Conservation (phyloP, 2,329 filamentous ascomycete genomes). For the Hymenoscyphus fructigenus region DNA sequence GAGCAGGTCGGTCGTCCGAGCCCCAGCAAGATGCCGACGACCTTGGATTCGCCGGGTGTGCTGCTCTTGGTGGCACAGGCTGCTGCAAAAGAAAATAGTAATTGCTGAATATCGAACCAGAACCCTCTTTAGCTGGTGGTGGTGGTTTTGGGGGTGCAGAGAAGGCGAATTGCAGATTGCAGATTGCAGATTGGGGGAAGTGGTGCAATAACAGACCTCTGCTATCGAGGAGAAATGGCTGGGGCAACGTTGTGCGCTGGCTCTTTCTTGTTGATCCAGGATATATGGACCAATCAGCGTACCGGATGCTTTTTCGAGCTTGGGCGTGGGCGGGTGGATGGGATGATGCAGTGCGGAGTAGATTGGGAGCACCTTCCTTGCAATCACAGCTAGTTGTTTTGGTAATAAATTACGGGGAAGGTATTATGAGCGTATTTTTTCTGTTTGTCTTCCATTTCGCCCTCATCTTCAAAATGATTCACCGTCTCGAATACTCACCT, state of each 20-base stretch:
- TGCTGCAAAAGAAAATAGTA: not conserved
- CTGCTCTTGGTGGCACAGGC: not conserved
- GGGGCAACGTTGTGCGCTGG: constrained; percentile 4
- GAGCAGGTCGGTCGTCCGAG: not conserved
- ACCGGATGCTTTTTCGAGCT: not conserved
- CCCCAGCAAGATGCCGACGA: not conserved
- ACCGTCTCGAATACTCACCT: not conserved
- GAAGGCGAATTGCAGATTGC: not conserved
- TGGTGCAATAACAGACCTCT: constrained; percentile 8
- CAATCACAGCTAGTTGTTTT: not conserved
- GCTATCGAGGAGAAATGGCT: constrained; percentile 3
- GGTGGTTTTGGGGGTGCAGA: not conserved
- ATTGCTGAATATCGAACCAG: not conserved
- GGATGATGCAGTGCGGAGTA: not conserved
- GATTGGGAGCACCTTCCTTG: not conserved
- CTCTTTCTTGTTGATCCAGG: not conserved
- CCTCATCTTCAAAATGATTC: not conserved
- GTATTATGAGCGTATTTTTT: no score
- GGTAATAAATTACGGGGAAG: not conserved
- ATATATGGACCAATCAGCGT: not conserved
- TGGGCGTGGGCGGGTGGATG: not conserved
- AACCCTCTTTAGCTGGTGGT: not conserved
- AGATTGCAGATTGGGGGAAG: not conserved
- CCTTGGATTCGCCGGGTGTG: not conserved
- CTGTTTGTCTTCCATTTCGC: not conserved